phyloP scores from a whole-genome alignment of 306 rosid species.

The Inga oerstediana region DNA sequence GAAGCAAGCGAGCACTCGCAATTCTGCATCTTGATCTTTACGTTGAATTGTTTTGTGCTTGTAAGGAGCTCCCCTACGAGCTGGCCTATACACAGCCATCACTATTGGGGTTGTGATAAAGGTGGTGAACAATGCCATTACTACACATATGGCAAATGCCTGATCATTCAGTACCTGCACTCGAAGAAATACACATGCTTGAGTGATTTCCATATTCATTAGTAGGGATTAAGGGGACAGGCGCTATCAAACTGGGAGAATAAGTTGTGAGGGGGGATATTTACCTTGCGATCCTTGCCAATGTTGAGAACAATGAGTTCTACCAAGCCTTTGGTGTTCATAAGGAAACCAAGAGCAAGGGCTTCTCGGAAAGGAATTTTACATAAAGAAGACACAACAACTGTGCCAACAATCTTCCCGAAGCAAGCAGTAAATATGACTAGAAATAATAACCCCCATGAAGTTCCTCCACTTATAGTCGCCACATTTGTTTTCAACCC shows the following conservation, averaged over 20 bases:
- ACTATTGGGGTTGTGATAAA: conserved; percentile 79
- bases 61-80: conserved; percentile 68
- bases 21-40: conserved; percentile 49
- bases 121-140: conserved; percentile 79
- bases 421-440: conserved; percentile 70
- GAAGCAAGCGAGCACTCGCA: conserved; percentile 68
- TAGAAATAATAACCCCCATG: conserved; percentile 62
- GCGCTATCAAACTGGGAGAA: not conserved
- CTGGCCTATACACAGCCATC: conserved; percentile 67
- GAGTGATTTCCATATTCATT: too few relatives aligned
- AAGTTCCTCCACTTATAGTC: conserved; percentile 60
- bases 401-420: conserved; percentile 69
- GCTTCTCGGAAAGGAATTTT: conserved; percentile 65
- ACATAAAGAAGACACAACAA: conserved; percentile 34
- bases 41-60: conserved; percentile 56
- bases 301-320: conserved; percentile 85
- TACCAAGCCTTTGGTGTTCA: conserved; percentile 81
- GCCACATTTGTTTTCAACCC: conserved; percentile 74
- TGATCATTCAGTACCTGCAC: conserved; percentile 73
- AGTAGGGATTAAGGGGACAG: too few relatives aligned
- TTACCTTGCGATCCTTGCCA: conserved; percentile 79
- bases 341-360: conserved; percentile 69
- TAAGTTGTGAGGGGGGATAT: not conserved
- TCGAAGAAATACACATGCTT: not conserved
- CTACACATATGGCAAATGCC: conserved; percentile 67